Evolutionary conservation across 768 basidiomycete species (phyloP).

Genomic region (Agaricus subrufescens): DNA sequence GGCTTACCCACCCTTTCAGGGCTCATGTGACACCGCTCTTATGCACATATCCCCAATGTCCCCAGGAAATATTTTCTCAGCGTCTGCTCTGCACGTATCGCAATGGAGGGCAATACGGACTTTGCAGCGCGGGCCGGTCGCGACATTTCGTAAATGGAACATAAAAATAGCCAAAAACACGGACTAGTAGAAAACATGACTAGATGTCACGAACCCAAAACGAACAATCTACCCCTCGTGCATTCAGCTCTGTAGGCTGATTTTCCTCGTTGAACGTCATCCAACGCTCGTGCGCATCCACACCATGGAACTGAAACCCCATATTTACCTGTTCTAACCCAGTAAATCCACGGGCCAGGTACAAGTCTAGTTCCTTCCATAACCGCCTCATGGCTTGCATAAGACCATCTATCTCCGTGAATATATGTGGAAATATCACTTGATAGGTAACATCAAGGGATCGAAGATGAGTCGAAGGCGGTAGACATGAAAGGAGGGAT

Average conservation of each 20-base stretch:
- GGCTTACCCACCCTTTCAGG: neutral
- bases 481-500: neutral
- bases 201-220: conserved; percentile 11
- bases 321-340: conserved; percentile 2
- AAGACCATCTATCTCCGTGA: neutral
- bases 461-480: neutral
- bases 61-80: too few species aligned
- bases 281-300: conserved; percentile 6
- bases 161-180: neutral
- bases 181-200: neutral
- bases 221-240: conserved; percentile 4
- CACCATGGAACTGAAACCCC: conserved; percentile 4
- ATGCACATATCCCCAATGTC: too few species aligned
- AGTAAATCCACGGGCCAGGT: neutral
- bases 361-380: conserved; percentile 2
- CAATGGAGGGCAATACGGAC: too few species aligned
- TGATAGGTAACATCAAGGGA: conserved; percentile 2
- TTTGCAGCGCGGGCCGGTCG: too few species aligned
- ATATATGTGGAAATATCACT: neutral
- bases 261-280: conserved; percentile 3
- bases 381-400: neutral
- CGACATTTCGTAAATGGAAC: neutral
- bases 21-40: too few species aligned
- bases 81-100: too few species aligned
- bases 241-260: conserved; percentile 2